A percentile compares a stretch with the other conserved stretches of the same genome.
These are phyloP conservation scores for Prunus fruticosa DNA, from an alignment of 306 rosid genomes.

Conservation along the genomic window DNA sequence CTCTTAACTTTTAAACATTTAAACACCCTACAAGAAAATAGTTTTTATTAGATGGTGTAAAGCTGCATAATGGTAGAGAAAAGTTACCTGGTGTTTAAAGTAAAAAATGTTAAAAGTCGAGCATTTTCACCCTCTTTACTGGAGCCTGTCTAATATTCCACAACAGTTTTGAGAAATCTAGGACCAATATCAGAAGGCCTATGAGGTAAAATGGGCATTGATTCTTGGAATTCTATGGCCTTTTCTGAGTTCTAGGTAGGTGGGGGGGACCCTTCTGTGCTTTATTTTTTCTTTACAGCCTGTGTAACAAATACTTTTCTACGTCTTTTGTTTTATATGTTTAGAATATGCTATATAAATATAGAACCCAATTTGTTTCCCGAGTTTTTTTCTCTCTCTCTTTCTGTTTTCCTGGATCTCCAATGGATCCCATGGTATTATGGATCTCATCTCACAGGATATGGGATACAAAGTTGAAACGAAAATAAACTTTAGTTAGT, in stretches of 20 bases:
- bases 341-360: no score
- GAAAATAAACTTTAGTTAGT: no score
- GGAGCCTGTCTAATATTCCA: conserved; percentile 15
- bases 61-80: background rate
- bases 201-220: background rate
- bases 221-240: conserved; percentile 16
- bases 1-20: no score
- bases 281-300: conserved; percentile 36
- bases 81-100: background rate
- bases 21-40: no score
- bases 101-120: background rate
- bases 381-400: no score
- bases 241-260: conserved; percentile 9
- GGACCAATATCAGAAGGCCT: background rate
- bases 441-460: no score
- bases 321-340: no score
- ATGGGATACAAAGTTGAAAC: no score
- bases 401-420: no score
- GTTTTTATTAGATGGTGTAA: background rate
- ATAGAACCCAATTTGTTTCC: no score
- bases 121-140: conserved; percentile 8
- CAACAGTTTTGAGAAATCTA: background rate
- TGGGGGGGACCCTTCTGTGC: conserved; percentile 37
- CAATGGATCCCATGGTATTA: no score
- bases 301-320: conserved; percentile 22